Conservation (phyloP, 805 yeast species). For the Pichia ethanolica region DNA sequence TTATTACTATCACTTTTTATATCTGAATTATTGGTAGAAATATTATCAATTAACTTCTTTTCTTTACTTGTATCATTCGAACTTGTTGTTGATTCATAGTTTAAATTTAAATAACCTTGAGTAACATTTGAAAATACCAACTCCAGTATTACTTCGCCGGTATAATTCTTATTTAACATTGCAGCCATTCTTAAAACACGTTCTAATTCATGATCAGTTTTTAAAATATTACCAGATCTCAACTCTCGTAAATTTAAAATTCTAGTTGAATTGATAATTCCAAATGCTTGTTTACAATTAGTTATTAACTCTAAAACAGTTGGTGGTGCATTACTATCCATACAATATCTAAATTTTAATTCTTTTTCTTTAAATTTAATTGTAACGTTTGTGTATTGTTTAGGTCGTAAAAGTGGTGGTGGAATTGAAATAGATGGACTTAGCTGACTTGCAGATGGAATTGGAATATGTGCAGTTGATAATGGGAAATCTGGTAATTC, state of each 20-base stretch:
- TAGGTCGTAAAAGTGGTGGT: slow-evolving; percentile 16
- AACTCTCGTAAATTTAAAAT: slow-evolving; percentile 31
- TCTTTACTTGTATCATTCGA: neutral
- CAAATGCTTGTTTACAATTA: slow-evolving; percentile 68
- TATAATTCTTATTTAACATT: slow-evolving; percentile 11
- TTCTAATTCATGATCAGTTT: slow-evolving; percentile 41
- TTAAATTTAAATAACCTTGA: slow-evolving; percentile 24
- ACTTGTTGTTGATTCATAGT: slow-evolving; percentile 16
- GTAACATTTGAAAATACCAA: slow-evolving; percentile 25
- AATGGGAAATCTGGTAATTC: slow-evolving; percentile 12
- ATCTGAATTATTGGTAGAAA: too few relatives aligned
- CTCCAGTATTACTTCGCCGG: slow-evolving; percentile 35
- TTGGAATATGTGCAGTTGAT: slow-evolving; percentile 12
- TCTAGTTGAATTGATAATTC: slow-evolving; percentile 34
- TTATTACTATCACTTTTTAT: too few relatives aligned
- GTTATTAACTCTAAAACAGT: slow-evolving; percentile 69
- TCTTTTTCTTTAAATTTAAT: slow-evolving; percentile 46
- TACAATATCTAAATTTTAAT: slow-evolving; percentile 60
- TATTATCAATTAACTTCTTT: too few relatives aligned
- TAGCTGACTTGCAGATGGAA: slow-evolving; percentile 8
- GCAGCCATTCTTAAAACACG: slow-evolving; percentile 30
- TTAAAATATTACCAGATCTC: slow-evolving; percentile 27
- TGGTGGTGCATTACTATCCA: slow-evolving; percentile 69
- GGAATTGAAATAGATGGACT: neutral
- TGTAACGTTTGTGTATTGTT: slow-evolving; percentile 27